Evolutionary conservation across 2,329 filamentous ascomycete species (phyloP), one percentile per base, ranked within the genome.

Genomic region (Boeremia lycopersici): DNA sequence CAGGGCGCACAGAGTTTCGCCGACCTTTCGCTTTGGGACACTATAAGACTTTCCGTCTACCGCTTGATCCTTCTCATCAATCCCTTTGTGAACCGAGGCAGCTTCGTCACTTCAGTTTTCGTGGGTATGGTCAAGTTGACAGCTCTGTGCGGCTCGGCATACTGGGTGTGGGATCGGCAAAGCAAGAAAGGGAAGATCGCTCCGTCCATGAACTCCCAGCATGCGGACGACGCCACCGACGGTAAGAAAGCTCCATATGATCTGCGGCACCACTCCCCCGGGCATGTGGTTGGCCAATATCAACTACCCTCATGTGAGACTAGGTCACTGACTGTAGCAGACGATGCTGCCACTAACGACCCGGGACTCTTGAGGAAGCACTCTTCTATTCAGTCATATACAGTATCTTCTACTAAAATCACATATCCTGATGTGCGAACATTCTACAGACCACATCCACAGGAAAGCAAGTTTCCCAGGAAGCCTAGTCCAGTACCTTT

Each of bases 381-480:
- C 73, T 92, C 90, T 12, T 81, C 84, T 34, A 82, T 89, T 63
- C 83, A 84, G 67, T 82, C 86, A 5, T 96, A 92, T 74, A 86
- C 82, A n/a, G 93, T 92, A 2, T 81, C 81, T 13, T 77, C 76
- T 26, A 87, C 76, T 43, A 77, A 82, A 33, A 80, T 87, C 61
- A 87, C 84, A 8, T 98, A 97, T 72, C 83, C 86, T 2, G 84
- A 82, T 29, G 82, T 98, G 59, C 86, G 93, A 52, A 87, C 93
- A 38, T 97, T 98, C 74, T 93, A 89, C 76, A 85, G 89, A 52
- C 85, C 85, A 49, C 95, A 97, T 75, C 84, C 87, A 17, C 91
- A 97, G 69, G 86, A 88, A n/a, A 84, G 87, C 56, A 90, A 95
- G 72, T 82, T 98, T 4, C 91, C 91, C 2, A 83, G 80, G 36